phyloP scores from a whole-genome alignment of 2,329 filamentous ascomycete species.

The Geosmithia morbida region DNA sequence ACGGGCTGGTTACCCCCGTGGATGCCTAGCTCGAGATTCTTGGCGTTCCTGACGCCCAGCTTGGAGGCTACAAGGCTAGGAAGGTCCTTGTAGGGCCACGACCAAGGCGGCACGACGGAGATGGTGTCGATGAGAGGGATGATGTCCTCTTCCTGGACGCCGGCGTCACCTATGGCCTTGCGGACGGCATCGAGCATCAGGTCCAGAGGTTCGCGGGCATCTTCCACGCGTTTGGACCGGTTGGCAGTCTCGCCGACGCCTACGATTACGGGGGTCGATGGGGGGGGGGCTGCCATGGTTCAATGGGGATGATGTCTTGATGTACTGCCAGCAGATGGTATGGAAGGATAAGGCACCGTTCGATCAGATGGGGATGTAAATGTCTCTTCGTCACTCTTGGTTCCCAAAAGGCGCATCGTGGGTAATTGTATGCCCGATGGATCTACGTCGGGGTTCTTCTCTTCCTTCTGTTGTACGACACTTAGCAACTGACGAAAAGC shows the following conservation, averaged over 20 bases:
- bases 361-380: neutral
- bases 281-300: neutral
- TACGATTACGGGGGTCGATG: conserved; percentile 36
- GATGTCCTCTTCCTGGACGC: conserved; percentile 15
- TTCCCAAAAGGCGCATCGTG: too few relatives aligned
- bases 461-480: too few relatives aligned
- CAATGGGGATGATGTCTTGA: neutral
- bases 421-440: too few relatives aligned
- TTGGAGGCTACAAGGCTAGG: conserved; percentile 30
- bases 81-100: conserved; percentile 48
- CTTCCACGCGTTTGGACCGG: conserved; percentile 24
- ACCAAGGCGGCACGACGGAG: conserved; percentile 47
- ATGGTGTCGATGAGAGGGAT: conserved; percentile 39
- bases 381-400: neutral
- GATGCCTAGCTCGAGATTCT: conserved; percentile 30
- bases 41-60: conserved; percentile 29
- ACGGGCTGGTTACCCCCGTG: conserved; percentile 52
- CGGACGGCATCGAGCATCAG: conserved; percentile 43
- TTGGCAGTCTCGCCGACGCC: conserved; percentile 50
- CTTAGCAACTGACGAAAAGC: too few relatives aligned
- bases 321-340: too few relatives aligned
- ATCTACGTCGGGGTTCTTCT: too few relatives aligned
- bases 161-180: conserved; percentile 33
- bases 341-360: neutral
- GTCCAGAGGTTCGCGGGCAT: conserved; percentile 43